Base-by-base conservation (phyloP, 2,329 filamentous ascomycete species). In the Monosporascus sp. region DNA sequence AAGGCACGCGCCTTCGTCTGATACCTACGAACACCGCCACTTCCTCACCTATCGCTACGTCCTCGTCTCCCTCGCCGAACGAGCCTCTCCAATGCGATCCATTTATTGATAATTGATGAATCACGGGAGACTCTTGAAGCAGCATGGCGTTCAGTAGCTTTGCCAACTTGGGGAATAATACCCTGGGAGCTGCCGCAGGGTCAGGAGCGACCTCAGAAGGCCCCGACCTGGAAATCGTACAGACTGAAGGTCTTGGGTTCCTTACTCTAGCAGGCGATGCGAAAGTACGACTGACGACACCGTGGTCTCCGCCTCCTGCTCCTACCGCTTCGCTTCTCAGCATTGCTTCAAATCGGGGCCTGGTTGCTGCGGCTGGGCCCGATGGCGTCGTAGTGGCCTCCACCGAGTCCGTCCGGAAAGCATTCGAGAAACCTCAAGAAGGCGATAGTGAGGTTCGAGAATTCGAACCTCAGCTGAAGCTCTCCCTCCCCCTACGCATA, bases 171-270 rank as follows among this genome's bases (percentile, higher is more conserved):
- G 52, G 61, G 63, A 47, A 66, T 17, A 46, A 46, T 69, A 56
- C 59, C 31, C 56, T 53, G 24, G 57, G 64, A 61, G 46, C 68
- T 68, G 57, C 51, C 47, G 44, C 55, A 31, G 55, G 52, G 37
- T 44, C 46, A 50, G 58, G 53, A 14, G 56, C 54, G 40, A 52
- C 62, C 52, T 69, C 71, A 50, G 76, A 80, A 67, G 89, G 88
- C 43, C 78, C 83, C 49, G 85, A 91, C 65, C 78, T 96, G 52
- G 79, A 85, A 61, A 86, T 91, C 60, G 88, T 96, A 61, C 83
- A 87, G 69, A 93, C 91, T 60, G 90, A 96, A 89, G 81, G 82
- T 61, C 76, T 99, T 48, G 91, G 90, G 5, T 97, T 99, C 72
- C 82, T 88, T 60, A 83, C 88, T 50, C 74, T 96, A 45, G 84